Evolutionary conservation across 2,329 filamentous ascomycete species (phyloP), one percentile per base, ranked within the genome.

Genomic region (Aspergillus thermomutatus): DNA sequence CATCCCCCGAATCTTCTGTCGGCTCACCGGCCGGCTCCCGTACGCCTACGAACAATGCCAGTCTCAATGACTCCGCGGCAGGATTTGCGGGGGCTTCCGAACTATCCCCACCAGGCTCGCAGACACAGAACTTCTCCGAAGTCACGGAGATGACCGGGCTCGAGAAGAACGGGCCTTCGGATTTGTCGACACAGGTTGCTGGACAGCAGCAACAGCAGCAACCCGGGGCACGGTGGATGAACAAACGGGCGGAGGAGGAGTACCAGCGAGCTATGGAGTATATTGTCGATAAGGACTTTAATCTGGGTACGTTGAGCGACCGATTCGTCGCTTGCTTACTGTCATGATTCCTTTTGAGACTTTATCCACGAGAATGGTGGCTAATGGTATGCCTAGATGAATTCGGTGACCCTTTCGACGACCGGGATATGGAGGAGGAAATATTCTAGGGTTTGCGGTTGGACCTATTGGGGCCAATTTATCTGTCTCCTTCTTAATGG

Each of bases 201-300:
- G 56, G 56, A n/a, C 49, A 56, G 26, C 49, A 57, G 45, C 61
- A 63, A 25, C 45, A 47, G 40, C 49, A 50, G 37, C 71, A 75
- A 58, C 80, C 81, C 7, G 79, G 82, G 2, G 79, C 77, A 48
- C 72, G 73, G 8, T 86, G 82, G 82, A 77, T 76, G 62, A 83
- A 77, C 59, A 83, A 81, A 69, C 84, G 83, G 64, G 80, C 82
- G 4, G 69, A 79, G 59, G 83, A 86, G 57, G 84, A 86, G 54
- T 80, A 77, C 61, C 72, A 78, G 46, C 74, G 80, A 26, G 80
- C 79, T 19, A 75, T 77, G 75, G 78, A 80, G 27, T 66, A 64
- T 59, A 62, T 86, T 49, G 65, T 83, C 50, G 82, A 86, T 66
- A 77, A 75, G 63, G 77, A 82, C 46, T 83, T 81, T 62, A 80